Percentiles rank a stretch among this genome's conserved stretches.
phyloP scores from a whole-genome alignment of 148 eudicot species.

The Spergularia bocconei region DNA sequence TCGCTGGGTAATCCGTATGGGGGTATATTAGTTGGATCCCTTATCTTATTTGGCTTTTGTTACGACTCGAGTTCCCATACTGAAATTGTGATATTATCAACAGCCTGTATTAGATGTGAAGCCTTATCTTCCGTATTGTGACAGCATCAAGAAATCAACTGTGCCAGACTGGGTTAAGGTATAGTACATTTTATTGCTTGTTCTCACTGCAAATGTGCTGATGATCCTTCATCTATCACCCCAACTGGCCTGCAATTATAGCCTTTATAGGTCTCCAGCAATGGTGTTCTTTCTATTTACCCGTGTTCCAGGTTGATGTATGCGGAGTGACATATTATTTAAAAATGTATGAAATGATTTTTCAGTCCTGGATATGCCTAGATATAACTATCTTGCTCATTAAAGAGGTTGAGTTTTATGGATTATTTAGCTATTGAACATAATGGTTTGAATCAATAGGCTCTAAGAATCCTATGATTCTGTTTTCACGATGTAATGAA shows the following conservation, averaged over 20 bases:
- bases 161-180: constrained; percentile 96
- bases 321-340: too few relatives aligned
- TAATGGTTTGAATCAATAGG: too few relatives aligned
- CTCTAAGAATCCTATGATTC: too few relatives aligned
- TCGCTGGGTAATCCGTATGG: too few relatives aligned
- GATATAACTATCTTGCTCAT: too few relatives aligned
- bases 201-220: not conserved
- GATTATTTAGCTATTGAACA: too few relatives aligned
- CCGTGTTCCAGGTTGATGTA: too few relatives aligned
- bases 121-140: constrained; percentile 93
- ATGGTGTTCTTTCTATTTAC: too few relatives aligned
- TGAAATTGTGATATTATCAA: not conserved
- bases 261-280: too few relatives aligned
- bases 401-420: too few relatives aligned
- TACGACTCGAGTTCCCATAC: not conserved
- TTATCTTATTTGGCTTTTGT: constrained; percentile 4
- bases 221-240: not conserved
- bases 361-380: not conserved
- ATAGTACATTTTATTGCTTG: constrained; percentile 8
- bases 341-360: not conserved
- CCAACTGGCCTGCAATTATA: too few relatives aligned
- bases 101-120: constrained; percentile 96
- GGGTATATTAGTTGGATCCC: not conserved
- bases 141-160: constrained; percentile 60
- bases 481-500: too few relatives aligned